Base-by-base conservation (phyloP, 164 flowering plant species). In the Nelumbo lutea region DNA sequence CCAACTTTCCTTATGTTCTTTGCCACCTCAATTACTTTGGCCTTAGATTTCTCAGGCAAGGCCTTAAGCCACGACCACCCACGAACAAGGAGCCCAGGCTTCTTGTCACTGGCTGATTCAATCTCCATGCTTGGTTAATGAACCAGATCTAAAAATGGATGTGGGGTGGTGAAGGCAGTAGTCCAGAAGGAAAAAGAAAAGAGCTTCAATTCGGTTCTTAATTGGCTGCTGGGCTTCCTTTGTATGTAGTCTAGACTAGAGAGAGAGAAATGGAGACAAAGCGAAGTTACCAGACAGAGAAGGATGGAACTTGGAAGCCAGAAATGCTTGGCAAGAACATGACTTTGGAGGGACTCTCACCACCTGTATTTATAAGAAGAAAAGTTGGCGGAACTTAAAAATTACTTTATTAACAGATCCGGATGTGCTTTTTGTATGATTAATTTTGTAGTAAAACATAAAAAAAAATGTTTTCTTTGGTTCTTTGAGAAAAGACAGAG, bases 1-100 rank as follows among this genome's bases (percentile, higher is more conserved):
- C 79, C 97, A 0, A 86, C 45, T 72, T 86, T 80, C 79, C 68
- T 80, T 3, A 66, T 71, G 53, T 69, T 80, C 45, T 76, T 80
- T 10, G 68, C 71, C 2, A 73, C 50, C 1, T 62, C 66, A 8
- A 71, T 39, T n/a, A 67, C 69, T 59, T 66, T 74, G 59, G 55
- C 56, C 52, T 65, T 73, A 3, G 67, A 42, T 42, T 51, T 70
- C 27, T 66, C 46, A 5, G 70, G 64, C 42, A 73, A 45, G 59
- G 73, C 71, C 67, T 68, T 73, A 13, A 83, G n/a, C 65, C 81
- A 61, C 62, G 58, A 56, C 81, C 80, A 80, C 3, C 69, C 75
- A 11, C 65, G 44, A 15, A 68, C 48, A 39, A 80, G 68, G 59
- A 71, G 10, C 38, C 82, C 79, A 2, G 61, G 11, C 61, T 76